Conservation (phyloP, 2,329 filamentous ascomycete genomes). For the Colletotrichum sp. region DNA sequence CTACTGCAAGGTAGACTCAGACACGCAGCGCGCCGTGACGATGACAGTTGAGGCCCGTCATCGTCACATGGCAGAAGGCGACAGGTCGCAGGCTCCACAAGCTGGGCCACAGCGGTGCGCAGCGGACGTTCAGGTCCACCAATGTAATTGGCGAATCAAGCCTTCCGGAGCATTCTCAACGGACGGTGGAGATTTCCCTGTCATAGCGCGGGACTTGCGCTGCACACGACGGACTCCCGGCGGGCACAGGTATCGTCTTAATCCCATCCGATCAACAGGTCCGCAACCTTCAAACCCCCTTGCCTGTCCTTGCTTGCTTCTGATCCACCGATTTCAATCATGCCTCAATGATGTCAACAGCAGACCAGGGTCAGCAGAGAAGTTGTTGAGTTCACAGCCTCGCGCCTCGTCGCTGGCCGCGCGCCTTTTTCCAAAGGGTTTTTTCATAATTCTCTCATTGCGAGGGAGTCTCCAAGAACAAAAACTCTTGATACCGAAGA, state of each 20-base stretch:
- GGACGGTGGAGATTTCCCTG: background rate
- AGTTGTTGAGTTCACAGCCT: slow-evolving; percentile 17
- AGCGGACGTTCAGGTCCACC: background rate
- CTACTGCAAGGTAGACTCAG: background rate
- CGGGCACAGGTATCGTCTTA: background rate
- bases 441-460: background rate
- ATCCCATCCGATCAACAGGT: background rate
- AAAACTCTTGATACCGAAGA: background rate
- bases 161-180: slow-evolving; percentile 15
- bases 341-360: slow-evolving; percentile 22
- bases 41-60: slow-evolving; percentile 6
- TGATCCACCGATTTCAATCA: slow-evolving; percentile 12
- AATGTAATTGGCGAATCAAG: slow-evolving; percentile 9
- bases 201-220: background rate
- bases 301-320: slow-evolving; percentile 7
- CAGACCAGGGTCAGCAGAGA: slow-evolving; percentile 16
- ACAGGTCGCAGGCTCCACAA: slow-evolving; percentile 1
- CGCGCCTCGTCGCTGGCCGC: background rate
- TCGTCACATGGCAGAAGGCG: slow-evolving; percentile 15
- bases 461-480: background rate
- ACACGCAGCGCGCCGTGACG: background rate
- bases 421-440: background rate
- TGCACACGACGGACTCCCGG: no score
- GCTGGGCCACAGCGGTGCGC: slow-evolving; percentile 1
- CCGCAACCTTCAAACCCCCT: background rate